These are phyloP conservation scores for Aphanomyces astaci DNA, from an alignment of 352 stramenopile species.

Conservation along the genomic window DNA sequence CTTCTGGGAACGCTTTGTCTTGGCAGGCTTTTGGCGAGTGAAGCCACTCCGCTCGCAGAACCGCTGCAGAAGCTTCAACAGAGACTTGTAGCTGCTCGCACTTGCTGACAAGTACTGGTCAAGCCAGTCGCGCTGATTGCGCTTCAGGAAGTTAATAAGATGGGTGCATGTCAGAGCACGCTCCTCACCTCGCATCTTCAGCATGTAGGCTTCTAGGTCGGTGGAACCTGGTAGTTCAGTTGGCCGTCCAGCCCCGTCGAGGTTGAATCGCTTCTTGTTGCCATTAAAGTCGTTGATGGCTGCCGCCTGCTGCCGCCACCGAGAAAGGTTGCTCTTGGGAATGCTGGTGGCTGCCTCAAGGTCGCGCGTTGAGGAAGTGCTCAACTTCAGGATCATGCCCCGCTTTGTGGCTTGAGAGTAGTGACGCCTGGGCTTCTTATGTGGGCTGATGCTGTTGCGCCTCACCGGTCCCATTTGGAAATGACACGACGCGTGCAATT, in stretches of 20 bases:
- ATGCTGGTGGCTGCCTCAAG: background rate
- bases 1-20: background rate
- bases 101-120: background rate
- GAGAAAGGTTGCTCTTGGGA: background rate
- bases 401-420: background rate
- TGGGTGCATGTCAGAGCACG: background rate
- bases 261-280: background rate
- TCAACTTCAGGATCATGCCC: background rate
- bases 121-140: background rate
- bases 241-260: background rate
- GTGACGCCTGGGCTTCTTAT: background rate
- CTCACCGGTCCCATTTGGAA: too few species aligned
- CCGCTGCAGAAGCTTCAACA: background rate
- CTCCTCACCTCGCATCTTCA: background rate
- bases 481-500: too few species aligned
- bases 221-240: background rate
- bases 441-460: too few species aligned
- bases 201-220: background rate
- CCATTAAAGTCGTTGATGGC: background rate
- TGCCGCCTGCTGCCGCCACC: background rate
- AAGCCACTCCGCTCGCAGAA: background rate
- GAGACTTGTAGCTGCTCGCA: background rate
- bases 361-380: background rate
- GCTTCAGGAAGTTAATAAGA: background rate
- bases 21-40: background rate